A percentile compares a stretch with the other conserved stretches of the same genome.
Evolutionary conservation across 1,284 basidiomycete genomes (phyloP).

Genomic region (Cutaneotrichosporon spelunceum): DNA sequence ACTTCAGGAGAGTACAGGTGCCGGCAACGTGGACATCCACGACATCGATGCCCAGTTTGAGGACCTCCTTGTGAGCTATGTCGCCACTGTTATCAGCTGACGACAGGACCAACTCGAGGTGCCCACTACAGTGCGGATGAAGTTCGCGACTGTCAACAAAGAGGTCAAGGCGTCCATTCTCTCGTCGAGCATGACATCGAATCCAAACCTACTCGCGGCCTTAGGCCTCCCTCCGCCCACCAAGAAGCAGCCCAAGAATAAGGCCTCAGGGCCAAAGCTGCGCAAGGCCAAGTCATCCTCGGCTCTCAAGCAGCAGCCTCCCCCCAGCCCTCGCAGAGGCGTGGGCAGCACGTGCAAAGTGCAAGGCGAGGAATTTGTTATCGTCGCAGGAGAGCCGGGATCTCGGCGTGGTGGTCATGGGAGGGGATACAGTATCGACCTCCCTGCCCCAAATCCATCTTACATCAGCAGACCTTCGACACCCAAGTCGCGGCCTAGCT

Average conservation of each 20-base stretch:
- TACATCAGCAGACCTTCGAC: slow-evolving; percentile 8
- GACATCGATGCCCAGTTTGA: slow-evolving; percentile 43
- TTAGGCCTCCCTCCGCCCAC: slow-evolving; percentile 37
- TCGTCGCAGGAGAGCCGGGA: slow-evolving; percentile 26
- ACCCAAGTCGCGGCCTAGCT: slow-evolving; percentile 5
- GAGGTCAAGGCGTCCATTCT: slow-evolving; percentile 47
- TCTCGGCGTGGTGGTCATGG: slow-evolving; percentile 1
- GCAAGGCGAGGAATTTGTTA: slow-evolving; percentile 35
- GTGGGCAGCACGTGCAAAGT: slow-evolving; percentile 5
- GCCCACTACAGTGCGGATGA: slow-evolving; percentile 40
- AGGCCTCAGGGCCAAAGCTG: slow-evolving; percentile 40
- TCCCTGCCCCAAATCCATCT: neutral
- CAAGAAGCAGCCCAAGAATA: slow-evolving; percentile 30
- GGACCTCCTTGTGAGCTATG: slow-evolving; percentile 35
- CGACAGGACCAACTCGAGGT: slow-evolving; percentile 45
- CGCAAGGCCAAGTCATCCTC: slow-evolving; percentile 43
- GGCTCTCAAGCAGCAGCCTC: slow-evolving; percentile 16
- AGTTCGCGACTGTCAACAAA: slow-evolving; percentile 40
- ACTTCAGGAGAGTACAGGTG: slow-evolving; percentile 15
- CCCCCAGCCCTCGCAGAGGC: slow-evolving; percentile 24
- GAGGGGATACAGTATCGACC: slow-evolving; percentile 9
- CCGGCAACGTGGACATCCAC: slow-evolving; percentile 15
- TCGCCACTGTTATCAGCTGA: neutral
- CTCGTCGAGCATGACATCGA: slow-evolving; percentile 36
- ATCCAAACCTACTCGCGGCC: slow-evolving; percentile 39